A percentile compares a stretch with the other conserved stretches of the same genome.
These are phyloP conservation scores for Penicillium ochrochloron DNA, from an alignment of 495 filamentous ascomycete species.

Conservation along the genomic window DNA sequence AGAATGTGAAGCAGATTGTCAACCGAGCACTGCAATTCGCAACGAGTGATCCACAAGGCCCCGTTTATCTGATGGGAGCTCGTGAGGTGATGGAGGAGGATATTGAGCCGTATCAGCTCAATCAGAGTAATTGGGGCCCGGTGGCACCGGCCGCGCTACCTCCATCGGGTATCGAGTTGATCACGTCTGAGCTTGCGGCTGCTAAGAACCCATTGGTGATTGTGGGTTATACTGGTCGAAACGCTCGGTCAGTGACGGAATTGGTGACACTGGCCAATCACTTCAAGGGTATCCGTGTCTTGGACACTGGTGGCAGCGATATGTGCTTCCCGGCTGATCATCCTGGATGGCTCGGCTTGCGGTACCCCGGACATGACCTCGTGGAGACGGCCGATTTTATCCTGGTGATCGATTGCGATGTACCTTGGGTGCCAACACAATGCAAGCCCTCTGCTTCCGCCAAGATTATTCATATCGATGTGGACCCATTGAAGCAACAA, in stretches of 20 bases:
- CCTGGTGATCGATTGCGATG: conserved; percentile 83
- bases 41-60: conserved; percentile 77
- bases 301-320: conserved; percentile 90
- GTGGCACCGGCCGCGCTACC: conserved; percentile 79
- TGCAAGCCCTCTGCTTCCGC: conserved; percentile 59
- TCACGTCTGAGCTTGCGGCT: conserved; percentile 70
- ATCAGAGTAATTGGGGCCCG: conserved; percentile 75
- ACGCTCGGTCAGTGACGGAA: conserved; percentile 68
- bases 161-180: conserved; percentile 63
- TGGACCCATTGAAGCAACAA: conserved; percentile 85
- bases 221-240: conserved; percentile 82
- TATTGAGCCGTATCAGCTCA: conserved; percentile 75
- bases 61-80: conserved; percentile 83
- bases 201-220: conserved; percentile 80
- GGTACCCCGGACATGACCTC: conserved; percentile 74
- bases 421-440: conserved; percentile 72
- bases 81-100: conserved; percentile 94
- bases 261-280: conserved; percentile 78
- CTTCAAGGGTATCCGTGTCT: conserved; percentile 77
- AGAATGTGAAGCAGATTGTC: conserved; percentile 95
- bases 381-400: conserved; percentile 84
- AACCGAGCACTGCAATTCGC: conserved; percentile 90
- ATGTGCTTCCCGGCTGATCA: conserved; percentile 95
- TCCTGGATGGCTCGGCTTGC: conserved; percentile 70
- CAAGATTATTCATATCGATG: conserved; percentile 80